Base-by-base conservation (phyloP, 352 stramenopile genomes). In the Globisporangium uncinulatum region DNA sequence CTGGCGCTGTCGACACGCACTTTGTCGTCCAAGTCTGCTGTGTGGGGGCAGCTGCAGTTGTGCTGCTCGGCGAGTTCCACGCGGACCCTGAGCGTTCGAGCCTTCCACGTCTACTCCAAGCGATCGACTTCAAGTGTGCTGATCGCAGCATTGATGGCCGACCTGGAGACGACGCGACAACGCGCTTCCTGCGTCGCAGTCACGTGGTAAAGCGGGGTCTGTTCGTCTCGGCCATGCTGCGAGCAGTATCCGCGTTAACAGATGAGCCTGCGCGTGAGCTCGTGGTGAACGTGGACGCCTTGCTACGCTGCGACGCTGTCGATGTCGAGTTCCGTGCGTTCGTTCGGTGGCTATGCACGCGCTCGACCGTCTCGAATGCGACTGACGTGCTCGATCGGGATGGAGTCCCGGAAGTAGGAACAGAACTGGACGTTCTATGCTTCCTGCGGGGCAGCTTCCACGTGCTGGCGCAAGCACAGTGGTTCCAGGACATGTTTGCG, bases 191-290 rank as follows among this genome's bases (percentile, higher is more conserved):
- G 11, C 15, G 13, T n/a, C 15, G 36, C 15, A 41, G 51, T 7
- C 48, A n/a, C 4, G 13, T 56, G 19, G 7, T 56, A 1, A 36
- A 42, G 24, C 34, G 56, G n/a, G 37, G 44, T 49, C 20, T 63
- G 15, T 63, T 63, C 19, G 31, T 50, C 51, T 48, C 51, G 10
- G 15, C 15, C 11, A 48, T 58, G 21, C 44, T 63, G 41, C 57
- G 57, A 49, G 57, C 57, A 32, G 32, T 21, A 10, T 20, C 24
- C 2, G n/a, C 36, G 0, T 6, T 54, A 7, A 4, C 43, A 14
- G 6, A 17, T 4, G 43, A 55, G 6, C 24, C 9, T 2, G 24
- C 24, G 24, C 24, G 24, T 11, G 32, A 58, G 10, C 31, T 36
- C 34, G 17, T 8, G 10, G 29, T n/a, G 43, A 48, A 11, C 31